Evolutionary conservation across 1,284 basidiomycete species (phyloP), one percentile per base, ranked within the genome.

Genomic region (Wallemia hederae): DNA sequence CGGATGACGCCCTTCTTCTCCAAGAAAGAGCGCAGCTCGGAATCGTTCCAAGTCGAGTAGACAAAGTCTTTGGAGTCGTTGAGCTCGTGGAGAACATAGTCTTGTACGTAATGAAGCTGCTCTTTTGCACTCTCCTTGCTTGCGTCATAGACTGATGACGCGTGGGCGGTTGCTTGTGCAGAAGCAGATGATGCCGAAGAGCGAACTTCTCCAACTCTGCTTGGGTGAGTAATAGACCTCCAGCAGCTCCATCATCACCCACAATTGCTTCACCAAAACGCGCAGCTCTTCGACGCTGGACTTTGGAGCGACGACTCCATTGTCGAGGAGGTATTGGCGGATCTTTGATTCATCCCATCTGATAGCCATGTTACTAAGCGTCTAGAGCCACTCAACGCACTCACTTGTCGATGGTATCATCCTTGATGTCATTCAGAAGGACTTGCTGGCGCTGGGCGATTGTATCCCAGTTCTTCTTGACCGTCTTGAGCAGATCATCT

Each of bases 1-100:
- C 85, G 78, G 63, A 87, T 69, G 33, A 86, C 71, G 29, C 82
- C 81, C 67, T 85, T 80, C 55, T 81, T 75, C 66, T 83, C 79
- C 58, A 91, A 78, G 72, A 82, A 94, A 0, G 69, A 69, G 61
- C 70, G 64, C 24, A 67, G 62, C 63, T 77, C 74, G 66, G 76
- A 81, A 66, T 92, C 85, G 62, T 82, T 79, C 90, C 90, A 92
- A 1, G 81, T 78, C 0, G 83, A 86, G 69, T 85, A 91, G 5
- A 89, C 72, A 65, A 89, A 91, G 70, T 94, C 88, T 68, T 80
- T 84, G 28, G 80, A 71, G 63, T 84, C 79, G 62, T 89, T 81
- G 39, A 89, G 69, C 49, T 75, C 74, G 15, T 71, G 72, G 19
- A 76, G 77, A n/a, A 78, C 74, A 55, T 76, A 59, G 62, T 70